Evolutionary conservation across 164 flowering plant species (phyloP).

Genomic region (Magnolia changhungtana): DNA sequence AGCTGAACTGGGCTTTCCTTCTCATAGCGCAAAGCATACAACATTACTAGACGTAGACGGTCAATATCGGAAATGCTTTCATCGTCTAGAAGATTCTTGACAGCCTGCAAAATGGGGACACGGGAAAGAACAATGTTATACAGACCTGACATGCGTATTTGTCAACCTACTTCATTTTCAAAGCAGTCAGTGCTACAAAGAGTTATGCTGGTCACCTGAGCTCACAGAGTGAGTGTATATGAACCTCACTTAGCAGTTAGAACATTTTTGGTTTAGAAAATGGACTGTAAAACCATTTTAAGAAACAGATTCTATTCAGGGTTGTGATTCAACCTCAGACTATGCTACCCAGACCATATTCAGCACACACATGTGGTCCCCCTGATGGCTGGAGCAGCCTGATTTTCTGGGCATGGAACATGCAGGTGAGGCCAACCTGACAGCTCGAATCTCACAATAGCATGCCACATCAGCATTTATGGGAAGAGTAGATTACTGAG

Average conservation of each 20-base stretch:
- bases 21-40: slow-evolving; percentile 97
- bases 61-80: slow-evolving; percentile 85
- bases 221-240: too few species aligned
- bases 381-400: too few species aligned
- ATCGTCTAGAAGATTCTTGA: slow-evolving; percentile 68
- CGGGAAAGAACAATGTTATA: not conserved
- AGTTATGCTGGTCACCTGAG: too few species aligned
- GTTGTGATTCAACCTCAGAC: not conserved
- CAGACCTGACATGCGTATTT: not conserved
- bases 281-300: not conserved
- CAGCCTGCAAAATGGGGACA: slow-evolving; percentile 58
- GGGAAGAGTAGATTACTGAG: too few species aligned
- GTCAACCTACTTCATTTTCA: not conserved
- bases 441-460: too few species aligned
- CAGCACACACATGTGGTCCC: too few species aligned
- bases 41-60: slow-evolving; percentile 81
- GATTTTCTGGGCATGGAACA: too few species aligned
- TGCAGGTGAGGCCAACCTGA: too few species aligned
- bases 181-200: not conserved
- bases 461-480: too few species aligned
- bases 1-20: slow-evolving; percentile 96
- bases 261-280: too few species aligned
- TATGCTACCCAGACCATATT: not conserved
- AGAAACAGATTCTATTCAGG: not conserved
- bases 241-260: too few species aligned